phyloP scores from a whole-genome alignment of 2,329 filamentous ascomycete genomes.

The Sporothrix pallida region DNA sequence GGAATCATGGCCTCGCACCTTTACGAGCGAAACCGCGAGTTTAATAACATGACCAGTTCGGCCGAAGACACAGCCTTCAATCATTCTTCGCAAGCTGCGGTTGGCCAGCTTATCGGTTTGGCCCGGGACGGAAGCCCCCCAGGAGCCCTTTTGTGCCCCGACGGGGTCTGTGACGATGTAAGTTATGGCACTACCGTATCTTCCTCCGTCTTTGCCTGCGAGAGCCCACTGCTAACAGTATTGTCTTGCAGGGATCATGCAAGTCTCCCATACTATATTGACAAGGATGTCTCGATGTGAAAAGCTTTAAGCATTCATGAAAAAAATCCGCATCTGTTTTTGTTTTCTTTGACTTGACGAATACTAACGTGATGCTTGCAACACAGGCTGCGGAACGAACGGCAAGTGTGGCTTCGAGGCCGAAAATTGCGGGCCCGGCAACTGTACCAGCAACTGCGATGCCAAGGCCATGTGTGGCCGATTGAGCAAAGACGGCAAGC shows the following conservation, averaged over 20 bases:
- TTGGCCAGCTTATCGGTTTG: background rate
- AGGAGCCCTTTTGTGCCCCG: background rate
- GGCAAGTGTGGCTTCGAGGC: background rate
- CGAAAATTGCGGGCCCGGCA: background rate
- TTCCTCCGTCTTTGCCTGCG: too few relatives aligned
- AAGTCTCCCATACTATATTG: too few relatives aligned
- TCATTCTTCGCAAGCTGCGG: background rate
- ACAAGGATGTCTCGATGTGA: too few relatives aligned
- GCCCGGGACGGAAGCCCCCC: background rate
- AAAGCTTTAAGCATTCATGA: too few relatives aligned
- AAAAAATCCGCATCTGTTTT: too few relatives aligned
- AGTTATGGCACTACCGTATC: background rate
- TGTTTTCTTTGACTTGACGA: too few relatives aligned
- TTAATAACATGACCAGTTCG: background rate
- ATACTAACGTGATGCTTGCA: too few relatives aligned
- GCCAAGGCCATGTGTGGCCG: slow-evolving; percentile 13
- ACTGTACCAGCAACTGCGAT: slow-evolving; percentile 3
- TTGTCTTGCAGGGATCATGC: too few relatives aligned
- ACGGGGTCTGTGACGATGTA: background rate
- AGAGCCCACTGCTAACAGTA: too few relatives aligned
- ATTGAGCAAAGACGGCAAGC: background rate
- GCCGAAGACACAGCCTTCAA: background rate
- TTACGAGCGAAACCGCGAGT: background rate
- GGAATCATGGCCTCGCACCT: too few relatives aligned
- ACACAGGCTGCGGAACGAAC: background rate